Conservation (phyloP, 331 rosid species). For the Arachis monticola region DNA sequence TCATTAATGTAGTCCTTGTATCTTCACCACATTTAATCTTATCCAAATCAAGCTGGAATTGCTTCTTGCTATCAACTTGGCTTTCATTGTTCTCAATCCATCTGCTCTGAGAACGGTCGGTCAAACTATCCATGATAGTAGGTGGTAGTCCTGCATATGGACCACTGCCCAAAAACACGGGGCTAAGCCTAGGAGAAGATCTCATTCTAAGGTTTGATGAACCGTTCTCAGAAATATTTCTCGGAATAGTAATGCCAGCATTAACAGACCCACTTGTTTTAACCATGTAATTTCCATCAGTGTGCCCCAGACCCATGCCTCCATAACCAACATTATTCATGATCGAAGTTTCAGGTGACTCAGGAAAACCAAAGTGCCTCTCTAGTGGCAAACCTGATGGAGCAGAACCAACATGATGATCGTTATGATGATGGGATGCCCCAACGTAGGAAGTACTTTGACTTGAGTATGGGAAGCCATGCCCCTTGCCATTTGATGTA, state of each 20-base stretch:
- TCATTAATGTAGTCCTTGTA: conserved; percentile 79
- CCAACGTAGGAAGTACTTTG: conserved; percentile 63
- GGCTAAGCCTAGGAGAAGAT: conserved; percentile 81
- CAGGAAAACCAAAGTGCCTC: conserved; percentile 71
- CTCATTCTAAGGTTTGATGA: conserved; percentile 65
- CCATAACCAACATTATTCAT: conserved; percentile 64
- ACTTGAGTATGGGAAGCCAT: conserved; percentile 60
- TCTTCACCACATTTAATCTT: conserved; percentile 75
- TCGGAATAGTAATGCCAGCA: conserved; percentile 54
- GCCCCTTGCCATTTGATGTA: conserved; percentile 62
- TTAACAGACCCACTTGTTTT: conserved; percentile 58
- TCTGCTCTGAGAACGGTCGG: conserved; percentile 65
- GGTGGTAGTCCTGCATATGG: conserved; percentile 58
- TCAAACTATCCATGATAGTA: conserved; percentile 62
- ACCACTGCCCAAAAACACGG: conserved; percentile 64
- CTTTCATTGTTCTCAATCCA: conserved; percentile 67
- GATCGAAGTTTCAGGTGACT: conserved; percentile 69
- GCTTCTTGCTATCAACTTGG: conserved; percentile 75
- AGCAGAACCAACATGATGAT: conserved; percentile 83
- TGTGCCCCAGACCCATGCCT: conserved; percentile 61
- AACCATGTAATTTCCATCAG: conserved; percentile 65
- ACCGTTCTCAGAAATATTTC: conserved; percentile 67
- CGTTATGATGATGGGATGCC: conserved; percentile 59
- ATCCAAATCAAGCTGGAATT: conserved; percentile 83
- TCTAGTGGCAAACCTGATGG: conserved; percentile 78